Conservation (phyloP, 495 filamentous ascomycete genomes). For the Penicillium maclennaniae region DNA sequence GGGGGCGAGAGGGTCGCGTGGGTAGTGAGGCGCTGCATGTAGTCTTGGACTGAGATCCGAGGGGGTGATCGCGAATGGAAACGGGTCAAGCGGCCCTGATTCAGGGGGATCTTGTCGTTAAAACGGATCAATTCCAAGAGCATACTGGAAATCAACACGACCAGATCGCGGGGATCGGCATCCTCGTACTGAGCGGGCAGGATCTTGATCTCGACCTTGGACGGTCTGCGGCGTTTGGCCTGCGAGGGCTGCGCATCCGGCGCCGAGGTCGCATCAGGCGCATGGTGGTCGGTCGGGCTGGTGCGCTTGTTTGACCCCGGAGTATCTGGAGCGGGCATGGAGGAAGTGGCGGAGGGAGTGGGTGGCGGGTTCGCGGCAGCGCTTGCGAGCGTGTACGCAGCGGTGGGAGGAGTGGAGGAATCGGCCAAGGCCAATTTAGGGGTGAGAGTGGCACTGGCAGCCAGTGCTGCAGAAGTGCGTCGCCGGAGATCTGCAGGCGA, state of each 20-base stretch:
- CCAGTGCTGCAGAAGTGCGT: slow-evolving; percentile 32
- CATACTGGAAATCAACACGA: slow-evolving; percentile 90
- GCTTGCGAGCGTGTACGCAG: slow-evolving; percentile 16
- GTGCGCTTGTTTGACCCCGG: slow-evolving; percentile 43
- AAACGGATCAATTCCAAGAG: slow-evolving; percentile 87
- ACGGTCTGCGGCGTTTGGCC: slow-evolving; percentile 49
- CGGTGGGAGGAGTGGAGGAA: slow-evolving; percentile 16
- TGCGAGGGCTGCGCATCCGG: slow-evolving; percentile 49
- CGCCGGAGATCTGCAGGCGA: slow-evolving; percentile 38
- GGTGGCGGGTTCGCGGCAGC: slow-evolving; percentile 26
- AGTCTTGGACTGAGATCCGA: slow-evolving; percentile 88
- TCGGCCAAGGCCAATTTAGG: slow-evolving; percentile 21
- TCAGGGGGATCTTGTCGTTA: slow-evolving; percentile 84
- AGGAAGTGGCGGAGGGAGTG: slow-evolving; percentile 24
- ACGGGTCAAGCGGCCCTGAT: slow-evolving; percentile 77
- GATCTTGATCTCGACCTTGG: slow-evolving; percentile 59
- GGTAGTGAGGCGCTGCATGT: slow-evolving; percentile 84
- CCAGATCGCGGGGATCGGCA: slow-evolving; percentile 77
- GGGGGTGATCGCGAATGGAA: slow-evolving; percentile 96
- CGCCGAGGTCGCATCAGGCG: slow-evolving; percentile 34
- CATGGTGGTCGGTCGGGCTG: slow-evolving; percentile 31
- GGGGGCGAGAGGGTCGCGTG: slow-evolving; percentile 92
- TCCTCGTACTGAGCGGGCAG: slow-evolving; percentile 75
- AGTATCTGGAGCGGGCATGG: slow-evolving; percentile 35
- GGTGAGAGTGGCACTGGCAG: slow-evolving; percentile 16